phyloP scores from a whole-genome alignment of 805 yeast species.

The Hanseniaspora taiwanica region DNA sequence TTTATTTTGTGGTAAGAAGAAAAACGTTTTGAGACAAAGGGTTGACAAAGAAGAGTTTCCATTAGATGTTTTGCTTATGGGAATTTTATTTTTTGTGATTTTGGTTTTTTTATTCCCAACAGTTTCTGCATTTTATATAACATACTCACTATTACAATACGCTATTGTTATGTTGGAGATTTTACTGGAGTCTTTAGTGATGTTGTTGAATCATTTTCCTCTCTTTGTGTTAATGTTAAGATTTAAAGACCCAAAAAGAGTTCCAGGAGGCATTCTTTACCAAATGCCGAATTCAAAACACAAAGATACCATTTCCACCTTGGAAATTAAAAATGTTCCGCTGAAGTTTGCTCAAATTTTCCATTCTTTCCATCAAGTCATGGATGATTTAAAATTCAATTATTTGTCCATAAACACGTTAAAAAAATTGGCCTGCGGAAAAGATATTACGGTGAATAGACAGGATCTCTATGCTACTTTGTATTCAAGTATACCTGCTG shows the following conservation, averaged over 20 bases:
- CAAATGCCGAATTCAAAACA: conserved; percentile 8
- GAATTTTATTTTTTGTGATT: conserved; percentile 78
- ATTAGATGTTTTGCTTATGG: conserved; percentile 74
- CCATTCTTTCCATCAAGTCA: conserved; percentile 31
- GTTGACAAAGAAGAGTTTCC: conserved; percentile 77
- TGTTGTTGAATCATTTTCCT: conserved; percentile 73
- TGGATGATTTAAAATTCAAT: conserved; percentile 27
- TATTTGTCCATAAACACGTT: conserved; percentile 32
- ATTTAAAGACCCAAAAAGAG: conserved; percentile 60
- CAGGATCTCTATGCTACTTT: conserved; percentile 35
- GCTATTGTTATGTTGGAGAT: conserved; percentile 35
- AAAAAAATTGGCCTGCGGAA: conserved; percentile 31
- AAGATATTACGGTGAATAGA: conserved; percentile 32
- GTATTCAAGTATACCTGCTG: conserved; percentile 39
- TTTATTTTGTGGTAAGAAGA: conserved; percentile 79
- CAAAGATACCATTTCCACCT: conserved; percentile 2
- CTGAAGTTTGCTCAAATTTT: conserved; percentile 33
- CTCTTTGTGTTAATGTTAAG: conserved; percentile 69
- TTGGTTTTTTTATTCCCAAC: conserved; percentile 75
- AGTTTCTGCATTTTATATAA: conserved; percentile 65
- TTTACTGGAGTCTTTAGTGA: conserved; percentile 42
- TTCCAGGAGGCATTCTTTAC: conserved; percentile 46
- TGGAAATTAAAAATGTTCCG: conserved; percentile 31
- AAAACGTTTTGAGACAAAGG: conserved; percentile 70
- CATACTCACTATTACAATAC: conserved; percentile 52